Conservation (phyloP, 2,329 filamentous ascomycete species). For the Colletotrichum sp. region DNA sequence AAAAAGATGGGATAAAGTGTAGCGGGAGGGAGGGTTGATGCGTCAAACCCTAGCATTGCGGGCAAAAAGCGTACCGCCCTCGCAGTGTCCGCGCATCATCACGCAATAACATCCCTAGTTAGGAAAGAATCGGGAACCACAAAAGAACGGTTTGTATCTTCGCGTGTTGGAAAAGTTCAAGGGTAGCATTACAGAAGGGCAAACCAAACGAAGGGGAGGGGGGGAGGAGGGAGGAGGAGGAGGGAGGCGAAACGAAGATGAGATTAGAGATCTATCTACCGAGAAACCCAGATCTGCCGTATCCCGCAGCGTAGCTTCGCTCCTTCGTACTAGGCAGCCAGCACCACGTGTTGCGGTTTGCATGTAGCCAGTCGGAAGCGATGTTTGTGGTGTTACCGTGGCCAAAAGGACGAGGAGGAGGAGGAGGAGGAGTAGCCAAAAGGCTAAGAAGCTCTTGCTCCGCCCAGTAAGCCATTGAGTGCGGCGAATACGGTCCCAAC, state of each 20-base stretch:
- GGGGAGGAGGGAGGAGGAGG: not conserved
- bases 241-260: not conserved
- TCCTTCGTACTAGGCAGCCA: not conserved
- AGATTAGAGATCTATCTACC: not conserved
- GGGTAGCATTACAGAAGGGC: not conserved
- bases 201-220: not conserved
- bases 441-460: not conserved
- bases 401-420: not conserved
- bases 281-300: not conserved
- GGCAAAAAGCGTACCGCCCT: not conserved
- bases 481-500: not conserved
- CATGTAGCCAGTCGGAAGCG: not conserved
- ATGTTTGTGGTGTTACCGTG: not conserved
- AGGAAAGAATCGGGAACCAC: too few relatives aligned
- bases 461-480: not conserved
- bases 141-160: not conserved
- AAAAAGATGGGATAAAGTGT: not conserved
- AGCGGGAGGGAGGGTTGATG: not conserved
- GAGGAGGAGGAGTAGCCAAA: not conserved
- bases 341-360: not conserved
- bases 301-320: not conserved
- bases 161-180: not conserved
- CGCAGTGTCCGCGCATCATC: not conserved
- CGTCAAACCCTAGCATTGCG: not conserved
- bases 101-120: not conserved